Evolutionary conservation across 2,329 filamentous ascomycete genomes (phyloP), one percentile per base, ranked within the genome.

Genomic region (Ophiobolus disseminans): DNA sequence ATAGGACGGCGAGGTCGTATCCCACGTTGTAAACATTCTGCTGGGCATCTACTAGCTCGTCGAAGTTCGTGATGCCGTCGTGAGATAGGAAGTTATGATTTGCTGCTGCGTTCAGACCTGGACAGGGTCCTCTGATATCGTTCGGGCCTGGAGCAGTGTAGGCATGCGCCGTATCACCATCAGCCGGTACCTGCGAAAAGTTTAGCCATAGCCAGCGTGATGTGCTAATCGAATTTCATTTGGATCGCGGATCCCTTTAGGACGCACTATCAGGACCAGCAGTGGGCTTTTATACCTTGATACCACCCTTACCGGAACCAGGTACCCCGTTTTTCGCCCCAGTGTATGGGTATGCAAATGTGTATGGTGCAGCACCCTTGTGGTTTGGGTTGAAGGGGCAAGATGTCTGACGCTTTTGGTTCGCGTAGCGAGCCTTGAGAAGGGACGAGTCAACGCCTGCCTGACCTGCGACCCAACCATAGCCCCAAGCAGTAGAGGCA

Each of bases 1-100:
- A 68, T 10, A 75, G 56, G 21, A 65, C 63, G 7, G 75, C 70
- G 19, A 77, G 64, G 48, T 76, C 75, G 40, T 74, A 76, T 38
- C 67, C 73, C 17, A 78, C 70, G 28, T 78, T 78, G 65, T 76
- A 78, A 20, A 78, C 48, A 39, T 78, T 77, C 56, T 78, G 75
- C 37, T 76, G 73, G 23, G 75, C 75, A 50, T 76, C 74, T 37
- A 78, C 73, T n/a, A 78, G 68, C 57, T 78, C 75, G 34, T 63
- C 69, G 65, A 72, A 76, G 21, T 65, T 77, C 10, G 67, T 69
- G 34, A 78, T 69, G 25, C 75, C 76, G 41, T 78, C 75, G 35
- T 69, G 72, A 20, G 75, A 67, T 5, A 77, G 60, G 63, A 77
- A 78, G 32, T 65, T 58, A 19, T 63, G 59, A 48, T 78, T 78